Conservation (phyloP, 768 basidiomycete genomes). For the Artomyces pyxidatus region DNA sequence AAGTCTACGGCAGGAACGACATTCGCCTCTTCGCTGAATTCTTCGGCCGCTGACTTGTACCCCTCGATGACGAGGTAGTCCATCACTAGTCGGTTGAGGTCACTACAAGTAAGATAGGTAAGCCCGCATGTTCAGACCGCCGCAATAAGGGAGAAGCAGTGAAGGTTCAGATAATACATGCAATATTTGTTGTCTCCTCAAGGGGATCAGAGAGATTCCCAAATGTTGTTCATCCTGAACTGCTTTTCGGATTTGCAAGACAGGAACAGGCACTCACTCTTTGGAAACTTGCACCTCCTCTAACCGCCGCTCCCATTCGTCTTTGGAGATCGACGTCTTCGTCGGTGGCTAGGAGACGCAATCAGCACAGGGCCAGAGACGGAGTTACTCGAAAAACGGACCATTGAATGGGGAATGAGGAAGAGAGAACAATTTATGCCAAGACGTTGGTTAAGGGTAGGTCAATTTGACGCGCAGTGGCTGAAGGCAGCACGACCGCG, state of each 20-base stretch:
- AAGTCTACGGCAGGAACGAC: conserved; percentile 75
- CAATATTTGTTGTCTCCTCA: conserved; percentile 64
- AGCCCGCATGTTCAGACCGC: conserved; percentile 16
- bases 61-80: conserved; percentile 98
- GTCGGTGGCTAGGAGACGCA: conserved; percentile 25
- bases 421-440: background rate
- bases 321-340: conserved; percentile 56
- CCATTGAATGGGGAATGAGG: conserved; percentile 9
- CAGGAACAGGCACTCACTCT: conserved; percentile 55
- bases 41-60: conserved; percentile 91
- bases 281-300: conserved; percentile 80
- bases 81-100: conserved; percentile 90
- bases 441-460: conserved; percentile 1
- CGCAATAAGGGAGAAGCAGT: conserved; percentile 22
- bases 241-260: conserved; percentile 8
- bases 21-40: conserved; percentile 86
- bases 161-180: conserved; percentile 84
- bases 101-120: conserved; percentile 43
- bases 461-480: background rate
- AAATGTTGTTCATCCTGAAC: conserved; percentile 59
- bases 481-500: background rate
- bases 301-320: conserved; percentile 82
- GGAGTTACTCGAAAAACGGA: conserved; percentile 16
- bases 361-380: conserved; percentile 4
- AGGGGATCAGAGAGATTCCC: conserved; percentile 98